Base-by-base conservation (phyloP, 306 rosid genomes). In the Citrullus colocynthis region DNA sequence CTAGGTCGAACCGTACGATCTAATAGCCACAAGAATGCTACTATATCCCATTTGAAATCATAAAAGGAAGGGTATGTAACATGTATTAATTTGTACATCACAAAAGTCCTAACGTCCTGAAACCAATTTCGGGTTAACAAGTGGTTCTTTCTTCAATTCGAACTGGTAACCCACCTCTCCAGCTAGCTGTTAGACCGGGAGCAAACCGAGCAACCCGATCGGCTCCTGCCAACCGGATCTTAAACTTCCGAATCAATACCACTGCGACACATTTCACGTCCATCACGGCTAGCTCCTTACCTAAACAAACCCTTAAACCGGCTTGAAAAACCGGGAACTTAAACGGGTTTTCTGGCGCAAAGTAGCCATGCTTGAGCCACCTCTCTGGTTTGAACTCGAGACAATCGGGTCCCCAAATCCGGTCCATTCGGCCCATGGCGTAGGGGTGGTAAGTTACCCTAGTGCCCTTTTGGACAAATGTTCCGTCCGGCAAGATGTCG, bases 391-490 rank as follows among this genome's bases (percentile, higher is more conserved):
- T 87, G 80, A 92, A 95, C 6, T 87, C 82, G 0, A 85, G 57
- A 57, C 87, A 89, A 74, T 92, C 92, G 2, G 89, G 77, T 16
- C 97, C 99, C 99, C 99, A 95, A 6, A 92, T 59, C 0, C 42
- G 75, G 52, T 88, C 96, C 97, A 90, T 90, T 69, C 99, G 88
- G n/a, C 97, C 99, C 99, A 95, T 95, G 0, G 97, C 99, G 21
- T 90, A 95, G 0, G 96, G 97, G 74, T 95, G 97, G 71, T 90
- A 95, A 0, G 97, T 95, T 2, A 95, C 93, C 36, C 99, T 58
- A 1, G 91, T 89, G 0, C 99, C 99, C 21, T 83, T 85, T 18
- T 30, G 55, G 1, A 95, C 84, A n/a, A 90, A 83, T 0, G 96
- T 92, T 6, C 97, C 97, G 14, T 95, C 99, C 0, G 99, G 97